Base-by-base conservation (phyloP, 805 yeast species). In the Saturnispora diversa region DNA sequence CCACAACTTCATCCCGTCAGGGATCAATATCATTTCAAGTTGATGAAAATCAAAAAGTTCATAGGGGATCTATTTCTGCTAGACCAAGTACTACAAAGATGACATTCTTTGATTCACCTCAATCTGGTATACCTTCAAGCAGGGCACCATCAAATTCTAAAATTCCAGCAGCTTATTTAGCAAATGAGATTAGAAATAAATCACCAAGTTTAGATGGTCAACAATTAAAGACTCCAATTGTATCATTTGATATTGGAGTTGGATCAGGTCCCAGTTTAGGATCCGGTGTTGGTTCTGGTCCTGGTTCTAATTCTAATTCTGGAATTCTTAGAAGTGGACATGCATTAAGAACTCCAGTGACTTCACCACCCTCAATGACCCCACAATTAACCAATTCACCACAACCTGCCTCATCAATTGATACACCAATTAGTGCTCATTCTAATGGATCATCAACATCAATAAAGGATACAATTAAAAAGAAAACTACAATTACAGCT, bases 11-110 rank as follows among this genome's bases (percentile, higher is more conserved):
- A 13, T 39, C 42, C 5, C 16, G 42, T n/a, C 42, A 39, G n/a
- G 42, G 63, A 29, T 47, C 62, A 3, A 56, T 73, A 9, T 72
- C 76, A 3, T 73, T 73, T 49, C 71, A 70, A 16, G 71, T 69
- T 15, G 42, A 39, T 13, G 69, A 72, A 6, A 54, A 56, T 19
- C 46, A 44, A 26, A 70, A 69, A 46, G 15, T 39, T 6, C 76
- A 75, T 48, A 58, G 81, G 42, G 76, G 77, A n/a, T 74, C 80
- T 2, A 74, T 75, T 38, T 68, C 75, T 33, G 70, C 75, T 1
- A 62, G 71, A 45, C 75, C 79, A 1, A 67, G 75, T 4, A 61
- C 65, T 12, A 59, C 64, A 5, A 59, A 59, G 33, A 31, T 56
- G 5, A 32, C 54, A 7, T 11, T 48, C 12, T 40, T 49, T 9